Conservation (phyloP, 2,329 filamentous ascomycete genomes). For the Pleomassaria siparia region DNA sequence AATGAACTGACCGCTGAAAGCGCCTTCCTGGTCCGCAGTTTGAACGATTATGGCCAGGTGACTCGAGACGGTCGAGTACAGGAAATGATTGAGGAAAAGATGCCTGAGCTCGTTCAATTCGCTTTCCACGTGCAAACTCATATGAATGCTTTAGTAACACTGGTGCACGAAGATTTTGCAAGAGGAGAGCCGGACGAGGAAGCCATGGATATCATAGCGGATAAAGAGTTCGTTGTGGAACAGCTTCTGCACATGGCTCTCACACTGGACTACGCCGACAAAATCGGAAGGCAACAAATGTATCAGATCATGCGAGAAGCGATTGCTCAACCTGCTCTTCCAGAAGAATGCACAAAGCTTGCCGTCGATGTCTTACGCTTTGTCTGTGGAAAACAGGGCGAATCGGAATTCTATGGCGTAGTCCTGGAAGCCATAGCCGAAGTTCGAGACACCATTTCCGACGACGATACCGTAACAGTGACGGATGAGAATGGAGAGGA, state of each 20-base stretch:
- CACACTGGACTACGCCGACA: constrained; percentile 95
- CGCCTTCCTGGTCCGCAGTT: constrained; percentile 85
- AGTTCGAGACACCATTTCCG: constrained; percentile 88
- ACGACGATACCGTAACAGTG: constrained; percentile 64
- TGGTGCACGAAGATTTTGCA: constrained; percentile 56
- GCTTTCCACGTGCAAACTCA: constrained; percentile 85
- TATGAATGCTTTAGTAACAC: constrained; percentile 67
- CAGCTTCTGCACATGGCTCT: constrained; percentile 90
- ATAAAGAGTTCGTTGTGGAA: constrained; percentile 94
- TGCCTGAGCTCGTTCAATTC: constrained; percentile 90
- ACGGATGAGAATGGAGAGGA: constrained; percentile 47
- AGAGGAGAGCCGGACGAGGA: constrained; percentile 57
- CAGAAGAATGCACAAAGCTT: constrained; percentile 90
- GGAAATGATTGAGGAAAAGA: constrained; percentile 81
- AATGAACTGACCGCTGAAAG: constrained; percentile 80
- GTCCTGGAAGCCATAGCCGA: constrained; percentile 94
- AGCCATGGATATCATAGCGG: constrained; percentile 77
- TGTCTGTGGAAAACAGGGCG: constrained; percentile 78
- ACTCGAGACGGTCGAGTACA: constrained; percentile 75
- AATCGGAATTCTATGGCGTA: constrained; percentile 80
- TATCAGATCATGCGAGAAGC: constrained; percentile 85
- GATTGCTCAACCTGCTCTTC: constrained; percentile 80
- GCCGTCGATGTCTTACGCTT: constrained; percentile 78
- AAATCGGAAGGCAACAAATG: constrained; percentile 94
- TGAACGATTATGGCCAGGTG: constrained; percentile 87